Evolutionary conservation across 441 rosid species (phyloP).

Genomic region (Flueggea neowawraea): DNA sequence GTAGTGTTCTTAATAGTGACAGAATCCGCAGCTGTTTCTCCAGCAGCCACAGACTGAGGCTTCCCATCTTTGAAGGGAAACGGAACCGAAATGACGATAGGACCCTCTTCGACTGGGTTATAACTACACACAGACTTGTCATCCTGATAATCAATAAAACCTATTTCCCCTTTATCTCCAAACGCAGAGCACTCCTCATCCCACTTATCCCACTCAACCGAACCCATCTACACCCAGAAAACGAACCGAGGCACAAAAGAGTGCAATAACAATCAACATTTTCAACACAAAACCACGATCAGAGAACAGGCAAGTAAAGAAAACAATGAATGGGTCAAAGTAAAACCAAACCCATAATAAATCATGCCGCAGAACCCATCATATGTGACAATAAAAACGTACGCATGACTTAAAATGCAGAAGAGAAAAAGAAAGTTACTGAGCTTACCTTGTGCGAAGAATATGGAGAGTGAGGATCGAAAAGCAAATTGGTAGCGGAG

Average conservation of each 20-base stretch:
- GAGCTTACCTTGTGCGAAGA: too few species aligned
- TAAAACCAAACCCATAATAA: too few species aligned
- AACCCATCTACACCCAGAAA: slow-evolving; percentile 22
- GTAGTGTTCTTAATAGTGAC: slow-evolving; percentile 43
- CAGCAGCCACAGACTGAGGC: slow-evolving; percentile 41
- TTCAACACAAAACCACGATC: too few species aligned
- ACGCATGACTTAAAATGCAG: too few species aligned
- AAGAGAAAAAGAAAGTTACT: too few species aligned
- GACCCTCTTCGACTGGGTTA: slow-evolving; percentile 36
- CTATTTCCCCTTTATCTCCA: slow-evolving; percentile 51
- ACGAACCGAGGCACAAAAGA: neutral
- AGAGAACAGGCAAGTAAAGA: too few species aligned
- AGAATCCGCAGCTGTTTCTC: slow-evolving; percentile 35
- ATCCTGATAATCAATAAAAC: slow-evolving; percentile 45
- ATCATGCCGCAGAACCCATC: too few species aligned
- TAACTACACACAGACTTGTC: slow-evolving; percentile 38
- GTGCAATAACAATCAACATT: too few species aligned
- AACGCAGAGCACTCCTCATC: slow-evolving; percentile 43
- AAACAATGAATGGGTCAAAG: too few species aligned
- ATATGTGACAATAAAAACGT: too few species aligned
- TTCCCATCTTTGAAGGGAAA: slow-evolving; percentile 42
- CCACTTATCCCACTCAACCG: slow-evolving; percentile 13
- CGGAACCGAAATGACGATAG: slow-evolving; percentile 40
- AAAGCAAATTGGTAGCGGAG: too few species aligned
- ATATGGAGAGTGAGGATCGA: too few species aligned